phyloP scores from a whole-genome alignment of 1,284 basidiomycete genomes.

The Cutaneotrichosporon curvatum region DNA sequence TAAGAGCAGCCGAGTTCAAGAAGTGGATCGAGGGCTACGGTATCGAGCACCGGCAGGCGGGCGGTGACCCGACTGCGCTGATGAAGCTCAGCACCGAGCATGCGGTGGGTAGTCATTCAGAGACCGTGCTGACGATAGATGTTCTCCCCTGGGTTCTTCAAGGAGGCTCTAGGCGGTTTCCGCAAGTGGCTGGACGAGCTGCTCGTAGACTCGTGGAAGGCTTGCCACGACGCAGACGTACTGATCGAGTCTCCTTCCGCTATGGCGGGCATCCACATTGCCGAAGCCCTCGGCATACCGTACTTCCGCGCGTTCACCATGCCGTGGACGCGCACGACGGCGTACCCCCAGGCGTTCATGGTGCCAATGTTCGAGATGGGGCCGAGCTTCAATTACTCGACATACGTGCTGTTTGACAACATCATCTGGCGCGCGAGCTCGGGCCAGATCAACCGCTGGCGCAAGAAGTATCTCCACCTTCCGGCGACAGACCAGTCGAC shows the following conservation, averaged over 20 bases:
- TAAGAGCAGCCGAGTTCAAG: slow-evolving; percentile 62
- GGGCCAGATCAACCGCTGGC: slow-evolving; percentile 91
- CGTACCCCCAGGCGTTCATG: slow-evolving; percentile 95
- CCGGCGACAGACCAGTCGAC: slow-evolving; percentile 53
- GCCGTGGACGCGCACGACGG: slow-evolving; percentile 59
- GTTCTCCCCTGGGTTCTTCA: slow-evolving; percentile 77
- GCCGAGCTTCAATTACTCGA: slow-evolving; percentile 95
- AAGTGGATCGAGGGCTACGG: slow-evolving; percentile 88
- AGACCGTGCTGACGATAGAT: no score
- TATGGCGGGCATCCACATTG: slow-evolving; percentile 98
- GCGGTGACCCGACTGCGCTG: slow-evolving; percentile 93
- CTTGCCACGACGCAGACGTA: slow-evolving; percentile 88
- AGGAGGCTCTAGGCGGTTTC: slow-evolving; percentile 66
- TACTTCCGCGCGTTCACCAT: slow-evolving; percentile 86
- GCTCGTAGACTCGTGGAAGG: slow-evolving; percentile 85
- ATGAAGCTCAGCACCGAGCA: slow-evolving; percentile 66
- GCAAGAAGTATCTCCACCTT: slow-evolving; percentile 69
- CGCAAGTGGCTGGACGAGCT: slow-evolving; percentile 95
- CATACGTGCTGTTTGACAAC: slow-evolving; percentile 72
- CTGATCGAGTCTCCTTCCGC: slow-evolving; percentile 92
- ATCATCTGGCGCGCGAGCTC: slow-evolving; percentile 94
- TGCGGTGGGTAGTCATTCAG: no score
- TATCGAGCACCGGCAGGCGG: slow-evolving; percentile 62
- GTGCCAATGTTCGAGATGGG: slow-evolving; percentile 92
- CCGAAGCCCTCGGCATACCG: slow-evolving; percentile 84